These are phyloP conservation scores for Letharia columbiana DNA, from an alignment of 495 filamentous ascomycete species.

Conservation along the genomic window DNA sequence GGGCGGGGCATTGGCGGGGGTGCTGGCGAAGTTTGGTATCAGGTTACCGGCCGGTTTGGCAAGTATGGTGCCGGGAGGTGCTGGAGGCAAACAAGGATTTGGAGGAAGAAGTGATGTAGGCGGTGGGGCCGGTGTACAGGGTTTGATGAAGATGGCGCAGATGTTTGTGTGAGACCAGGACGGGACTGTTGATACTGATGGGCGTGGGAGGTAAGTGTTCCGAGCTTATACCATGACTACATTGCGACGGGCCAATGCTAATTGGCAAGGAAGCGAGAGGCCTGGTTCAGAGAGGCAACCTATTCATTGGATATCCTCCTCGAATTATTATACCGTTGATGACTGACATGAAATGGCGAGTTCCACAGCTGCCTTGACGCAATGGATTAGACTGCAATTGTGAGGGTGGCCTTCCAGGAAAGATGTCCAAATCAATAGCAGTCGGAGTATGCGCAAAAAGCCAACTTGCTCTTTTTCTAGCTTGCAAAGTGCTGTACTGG, in stretches of 20 bases:
- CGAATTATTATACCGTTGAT: not conserved
- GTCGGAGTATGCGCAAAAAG: not conserved
- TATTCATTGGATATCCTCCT: not conserved
- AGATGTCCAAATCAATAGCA: not conserved
- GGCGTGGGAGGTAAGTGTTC: not conserved
- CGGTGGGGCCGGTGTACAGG: conserved; percentile 34
- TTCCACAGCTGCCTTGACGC: not conserved
- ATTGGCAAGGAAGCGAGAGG: not conserved
- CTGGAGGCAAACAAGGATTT: conserved; percentile 7
- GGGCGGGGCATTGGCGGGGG: conserved; percentile 63
- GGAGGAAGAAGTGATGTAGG: conserved; percentile 12
- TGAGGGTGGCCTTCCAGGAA: not conserved
- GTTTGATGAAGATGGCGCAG: conserved; percentile 52
- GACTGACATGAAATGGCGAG: not conserved
- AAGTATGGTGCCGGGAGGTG: conserved; percentile 43
- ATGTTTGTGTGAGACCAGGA: conserved; percentile 48
- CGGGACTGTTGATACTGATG: not conserved
- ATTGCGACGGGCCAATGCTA: not conserved
- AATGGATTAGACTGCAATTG: not conserved
- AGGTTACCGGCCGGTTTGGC: conserved; percentile 53
- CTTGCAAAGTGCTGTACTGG: not conserved
- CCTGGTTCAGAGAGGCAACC: not conserved
- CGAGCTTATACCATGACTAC: not conserved
- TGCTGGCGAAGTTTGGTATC: conserved; percentile 68
- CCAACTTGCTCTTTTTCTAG: not conserved